phyloP scores from a whole-genome alignment of 495 filamentous ascomycete genomes.

The Penicillium fimorum region DNA sequence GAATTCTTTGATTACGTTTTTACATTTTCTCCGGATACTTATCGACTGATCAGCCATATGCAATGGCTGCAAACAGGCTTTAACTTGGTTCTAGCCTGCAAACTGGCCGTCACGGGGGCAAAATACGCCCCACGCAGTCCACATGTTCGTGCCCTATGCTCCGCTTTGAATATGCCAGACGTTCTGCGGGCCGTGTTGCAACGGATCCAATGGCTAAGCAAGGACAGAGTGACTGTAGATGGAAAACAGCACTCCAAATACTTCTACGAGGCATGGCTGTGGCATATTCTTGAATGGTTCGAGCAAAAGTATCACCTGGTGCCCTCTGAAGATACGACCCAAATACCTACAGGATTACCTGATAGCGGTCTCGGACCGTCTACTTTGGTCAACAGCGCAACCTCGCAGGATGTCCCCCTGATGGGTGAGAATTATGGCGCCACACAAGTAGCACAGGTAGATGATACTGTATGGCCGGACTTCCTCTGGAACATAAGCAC shows the following conservation, averaged over 20 bases:
- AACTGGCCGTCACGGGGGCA: conserved; percentile 4
- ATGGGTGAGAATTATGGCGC: neutral
- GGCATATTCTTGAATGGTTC: conserved; percentile 5
- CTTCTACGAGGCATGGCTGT: conserved; percentile 6
- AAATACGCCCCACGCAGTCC: conserved; percentile 3
- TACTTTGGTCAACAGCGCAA: neutral
- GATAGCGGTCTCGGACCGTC: neutral
- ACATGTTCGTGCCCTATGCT: conserved; percentile 8
- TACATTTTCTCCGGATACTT: conserved; percentile 6
- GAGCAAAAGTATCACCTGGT: conserved; percentile 6
- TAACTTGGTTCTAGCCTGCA: conserved; percentile 6
- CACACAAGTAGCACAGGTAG: neutral
- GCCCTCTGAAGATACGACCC: neutral
- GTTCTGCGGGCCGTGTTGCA: neutral
- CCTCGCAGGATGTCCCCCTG: neutral
- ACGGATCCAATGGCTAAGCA: neutral
- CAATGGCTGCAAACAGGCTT: conserved; percentile 17
- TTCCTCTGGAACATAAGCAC: conserved; percentile 5
- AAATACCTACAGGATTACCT: neutral
- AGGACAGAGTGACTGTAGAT: conserved; percentile 2
- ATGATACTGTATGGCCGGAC: conserved; percentile 3
- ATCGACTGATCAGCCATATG: conserved; percentile 9
- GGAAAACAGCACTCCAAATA: conserved; percentile 2
- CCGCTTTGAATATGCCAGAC: conserved; percentile 5
- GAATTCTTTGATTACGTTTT: conserved; percentile 15